Conservation (phyloP, 306 rosid species). For the Carpinus fangiana region DNA sequence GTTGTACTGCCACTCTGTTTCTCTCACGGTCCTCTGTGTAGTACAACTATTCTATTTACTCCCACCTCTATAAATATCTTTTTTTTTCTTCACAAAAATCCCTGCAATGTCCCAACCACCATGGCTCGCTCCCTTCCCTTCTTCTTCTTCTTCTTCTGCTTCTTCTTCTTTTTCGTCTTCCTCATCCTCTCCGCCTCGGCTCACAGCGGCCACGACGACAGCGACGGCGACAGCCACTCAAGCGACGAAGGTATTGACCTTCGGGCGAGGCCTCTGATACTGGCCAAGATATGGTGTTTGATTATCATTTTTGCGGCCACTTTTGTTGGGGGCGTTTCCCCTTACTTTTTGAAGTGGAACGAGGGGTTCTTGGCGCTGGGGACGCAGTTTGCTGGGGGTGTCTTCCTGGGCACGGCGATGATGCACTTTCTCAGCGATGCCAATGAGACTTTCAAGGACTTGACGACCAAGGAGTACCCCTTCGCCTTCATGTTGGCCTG, state of each 20-base stretch:
- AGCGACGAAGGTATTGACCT: slow-evolving; percentile 3
- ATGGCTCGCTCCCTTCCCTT: slow-evolving; percentile 26
- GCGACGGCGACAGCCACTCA: background rate
- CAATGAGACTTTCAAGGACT: slow-evolving; percentile 49
- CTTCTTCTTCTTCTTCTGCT: slow-evolving; percentile 20
- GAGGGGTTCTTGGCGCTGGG: slow-evolving; percentile 68
- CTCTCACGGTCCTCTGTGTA: background rate
- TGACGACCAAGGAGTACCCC: slow-evolving; percentile 57
- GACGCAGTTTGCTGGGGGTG: slow-evolving; percentile 79
- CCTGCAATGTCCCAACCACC: background rate
- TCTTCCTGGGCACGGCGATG: slow-evolving; percentile 75
- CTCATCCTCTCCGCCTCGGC: slow-evolving; percentile 44
- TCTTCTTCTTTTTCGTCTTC: slow-evolving; percentile 31
- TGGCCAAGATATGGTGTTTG: slow-evolving; percentile 61
- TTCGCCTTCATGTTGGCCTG: slow-evolving; percentile 76
- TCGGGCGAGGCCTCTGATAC: slow-evolving; percentile 47
- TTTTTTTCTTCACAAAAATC: background rate
- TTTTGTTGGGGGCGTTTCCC: slow-evolving; percentile 59
- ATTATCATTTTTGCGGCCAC: slow-evolving; percentile 57
- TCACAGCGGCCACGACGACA: slow-evolving; percentile 50
- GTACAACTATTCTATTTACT: background rate
- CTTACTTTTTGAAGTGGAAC: slow-evolving; percentile 65
- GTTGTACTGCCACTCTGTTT: background rate
- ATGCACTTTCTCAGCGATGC: slow-evolving; percentile 84
- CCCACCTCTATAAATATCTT: background rate